These are phyloP conservation scores for Fusarium duplospermum DNA, from an alignment of 2,329 filamentous ascomycete species.

Conservation along the genomic window DNA sequence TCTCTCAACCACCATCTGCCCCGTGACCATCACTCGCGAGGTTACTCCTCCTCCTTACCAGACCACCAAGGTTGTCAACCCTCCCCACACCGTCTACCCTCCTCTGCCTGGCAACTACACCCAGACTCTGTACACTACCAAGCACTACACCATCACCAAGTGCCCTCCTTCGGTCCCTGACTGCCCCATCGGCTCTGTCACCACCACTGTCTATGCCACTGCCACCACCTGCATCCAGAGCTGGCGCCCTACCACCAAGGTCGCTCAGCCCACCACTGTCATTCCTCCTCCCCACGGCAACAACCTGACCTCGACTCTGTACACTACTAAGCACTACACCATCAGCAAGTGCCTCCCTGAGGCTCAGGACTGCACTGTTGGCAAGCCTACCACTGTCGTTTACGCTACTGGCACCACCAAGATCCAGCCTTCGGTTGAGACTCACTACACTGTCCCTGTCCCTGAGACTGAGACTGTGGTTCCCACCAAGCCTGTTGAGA, in stretches of 20 bases:
- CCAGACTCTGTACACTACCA: conserved; percentile 17
- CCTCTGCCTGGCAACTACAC: conserved; percentile 1
- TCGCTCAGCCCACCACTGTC: not conserved
- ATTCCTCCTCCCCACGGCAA: conserved; percentile 13
- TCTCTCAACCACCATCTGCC: conserved; percentile 24
- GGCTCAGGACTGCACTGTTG: not conserved
- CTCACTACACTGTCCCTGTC: not conserved
- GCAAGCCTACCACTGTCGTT: not conserved
- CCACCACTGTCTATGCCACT: conserved; percentile 4
- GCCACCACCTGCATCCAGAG: not conserved
- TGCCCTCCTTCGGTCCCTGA: conserved; percentile 2
- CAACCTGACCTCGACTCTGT: conserved; percentile 26
- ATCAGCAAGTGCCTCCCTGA: not conserved
- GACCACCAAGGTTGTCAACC: not conserved
- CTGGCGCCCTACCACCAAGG: not conserved
- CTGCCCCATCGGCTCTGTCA: conserved; percentile 2
- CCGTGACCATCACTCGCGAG: conserved; percentile 24
- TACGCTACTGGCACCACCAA: not conserved
- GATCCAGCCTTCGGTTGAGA: not conserved
- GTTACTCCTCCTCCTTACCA: conserved; percentile 5
- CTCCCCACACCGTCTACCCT: conserved; percentile 1
- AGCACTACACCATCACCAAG: conserved; percentile 14
- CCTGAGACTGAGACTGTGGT: not conserved
- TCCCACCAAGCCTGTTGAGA: conserved; percentile 2
- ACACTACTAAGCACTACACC: conserved; percentile 13